phyloP scores from a whole-genome alignment of 305 asterid genomes.

The Solanum hybrid region DNA sequence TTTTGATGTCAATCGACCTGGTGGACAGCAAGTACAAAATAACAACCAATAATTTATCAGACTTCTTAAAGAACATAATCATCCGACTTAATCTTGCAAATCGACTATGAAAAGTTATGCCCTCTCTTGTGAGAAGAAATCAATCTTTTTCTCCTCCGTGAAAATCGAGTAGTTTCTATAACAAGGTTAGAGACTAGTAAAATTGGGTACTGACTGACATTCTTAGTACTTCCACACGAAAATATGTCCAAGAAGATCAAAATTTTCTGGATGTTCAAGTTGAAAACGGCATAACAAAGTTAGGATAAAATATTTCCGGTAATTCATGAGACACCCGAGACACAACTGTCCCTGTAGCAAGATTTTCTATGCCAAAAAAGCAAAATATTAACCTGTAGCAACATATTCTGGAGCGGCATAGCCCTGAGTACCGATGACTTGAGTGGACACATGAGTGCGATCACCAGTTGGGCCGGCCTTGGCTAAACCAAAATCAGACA shows the following conservation, averaged over 20 bases:
- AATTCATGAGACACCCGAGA: not conserved
- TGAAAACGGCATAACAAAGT: not conserved
- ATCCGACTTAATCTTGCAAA: not conserved
- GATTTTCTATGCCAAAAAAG: not conserved
- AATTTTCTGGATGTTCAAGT: not conserved
- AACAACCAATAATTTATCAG: not conserved
- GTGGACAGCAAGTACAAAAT: not conserved
- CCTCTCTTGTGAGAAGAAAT: not conserved
- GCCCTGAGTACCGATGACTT: slow-evolving; percentile 87
- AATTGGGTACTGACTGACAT: not conserved
- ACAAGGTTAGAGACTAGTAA: not conserved
- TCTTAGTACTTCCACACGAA: not conserved
- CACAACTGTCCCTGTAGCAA: not conserved
- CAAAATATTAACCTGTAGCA: slow-evolving; percentile 57
- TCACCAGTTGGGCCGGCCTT: slow-evolving; percentile 97
- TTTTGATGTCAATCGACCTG: slow-evolving; percentile 80
- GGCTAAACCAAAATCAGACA: slow-evolving; percentile 91
- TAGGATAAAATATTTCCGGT: not conserved
- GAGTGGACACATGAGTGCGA: slow-evolving; percentile 89
- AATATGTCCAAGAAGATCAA: not conserved
- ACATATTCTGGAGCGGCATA: slow-evolving; percentile 97
- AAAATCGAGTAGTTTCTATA: not conserved
- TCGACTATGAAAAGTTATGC: not conserved
- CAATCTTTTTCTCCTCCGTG: not conserved
- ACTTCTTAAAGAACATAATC: not conserved